Evolutionary conservation across 2,329 filamentous ascomycete species (phyloP).

Genomic region (Colletotrichum tabaci): DNA sequence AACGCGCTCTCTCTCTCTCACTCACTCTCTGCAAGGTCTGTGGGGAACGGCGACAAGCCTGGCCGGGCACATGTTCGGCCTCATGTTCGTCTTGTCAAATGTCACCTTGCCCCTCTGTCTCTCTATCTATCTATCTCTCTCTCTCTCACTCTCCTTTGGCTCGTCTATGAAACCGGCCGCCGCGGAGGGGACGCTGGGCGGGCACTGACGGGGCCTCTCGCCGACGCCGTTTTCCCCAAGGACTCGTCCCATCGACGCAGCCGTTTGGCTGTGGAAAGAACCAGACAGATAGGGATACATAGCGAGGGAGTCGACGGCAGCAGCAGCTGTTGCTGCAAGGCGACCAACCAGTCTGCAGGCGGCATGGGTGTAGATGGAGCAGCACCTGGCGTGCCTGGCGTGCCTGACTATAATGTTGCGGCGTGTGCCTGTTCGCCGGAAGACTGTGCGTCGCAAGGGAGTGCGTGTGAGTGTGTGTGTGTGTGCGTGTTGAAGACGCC

Average conservation of each 20-base stretch:
- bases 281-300: not conserved
- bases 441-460: conserved; percentile 39
- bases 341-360: not conserved
- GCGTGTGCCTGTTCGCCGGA: conserved; percentile 34
- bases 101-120: not conserved
- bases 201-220: not conserved
- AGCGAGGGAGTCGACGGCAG: not conserved
- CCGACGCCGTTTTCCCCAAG: conserved; percentile 11
- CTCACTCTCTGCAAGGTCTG: conserved; percentile 7
- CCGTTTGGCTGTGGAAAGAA: not conserved
- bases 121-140: not conserved
- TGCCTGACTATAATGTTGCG: conserved; percentile 16
- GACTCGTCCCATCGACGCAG: conserved; percentile 24
- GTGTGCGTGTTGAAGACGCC: not conserved
- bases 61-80: conserved; percentile 14
- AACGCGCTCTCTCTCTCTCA: conserved; percentile 13
- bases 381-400: not conserved
- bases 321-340: no score
- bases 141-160: conserved; percentile 5
- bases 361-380: not conserved
- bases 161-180: conserved; percentile 38
- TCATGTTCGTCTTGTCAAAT: conserved; percentile 41
- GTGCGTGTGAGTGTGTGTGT: not conserved
- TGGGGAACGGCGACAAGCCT: conserved; percentile 14
- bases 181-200: conserved; percentile 30